phyloP scores from a whole-genome alignment of 192 early-diverging fungal species.

The Glomus cerebriforme region DNA sequence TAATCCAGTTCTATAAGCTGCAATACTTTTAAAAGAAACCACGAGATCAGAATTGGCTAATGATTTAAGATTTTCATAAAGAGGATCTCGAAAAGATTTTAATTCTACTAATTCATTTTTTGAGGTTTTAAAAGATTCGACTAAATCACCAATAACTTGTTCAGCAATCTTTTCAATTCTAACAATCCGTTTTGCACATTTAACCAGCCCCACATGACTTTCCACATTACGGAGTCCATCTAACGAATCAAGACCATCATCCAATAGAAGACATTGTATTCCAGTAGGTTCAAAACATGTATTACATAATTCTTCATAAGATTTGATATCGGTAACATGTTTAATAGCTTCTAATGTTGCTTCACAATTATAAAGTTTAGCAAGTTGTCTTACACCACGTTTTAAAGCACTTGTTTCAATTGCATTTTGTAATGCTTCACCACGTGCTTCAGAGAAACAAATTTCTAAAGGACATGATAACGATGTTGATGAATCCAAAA shows the following conservation, averaged over 20 bases:
- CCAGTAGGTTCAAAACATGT: slow-evolving; percentile 8
- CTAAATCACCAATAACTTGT: slow-evolving; percentile 2
- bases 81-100: background rate
- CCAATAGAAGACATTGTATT: slow-evolving; percentile 23
- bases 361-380: slow-evolving; percentile 14
- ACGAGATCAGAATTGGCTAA: slow-evolving; percentile 15
- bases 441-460: slow-evolving; percentile 6
- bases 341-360: background rate
- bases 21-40: slow-evolving; percentile 27
- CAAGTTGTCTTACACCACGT: background rate
- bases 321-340: background rate
- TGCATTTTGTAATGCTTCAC: background rate
- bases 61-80: background rate
- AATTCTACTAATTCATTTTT: background rate
- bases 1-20: slow-evolving; percentile 25
- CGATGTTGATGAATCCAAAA: background rate
- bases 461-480: background rate
- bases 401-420: background rate
- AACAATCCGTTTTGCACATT: background rate
- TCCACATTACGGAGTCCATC: background rate
- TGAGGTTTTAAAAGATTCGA: background rate
- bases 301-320: slow-evolving; percentile 8
- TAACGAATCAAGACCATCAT: slow-evolving; percentile 15
- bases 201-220: slow-evolving; percentile 12
- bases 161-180: slow-evolving; percentile 26